Evolutionary conservation across 1,139 yeast species (phyloP).

Genomic region (Trichomonascaceae sp.): DNA sequence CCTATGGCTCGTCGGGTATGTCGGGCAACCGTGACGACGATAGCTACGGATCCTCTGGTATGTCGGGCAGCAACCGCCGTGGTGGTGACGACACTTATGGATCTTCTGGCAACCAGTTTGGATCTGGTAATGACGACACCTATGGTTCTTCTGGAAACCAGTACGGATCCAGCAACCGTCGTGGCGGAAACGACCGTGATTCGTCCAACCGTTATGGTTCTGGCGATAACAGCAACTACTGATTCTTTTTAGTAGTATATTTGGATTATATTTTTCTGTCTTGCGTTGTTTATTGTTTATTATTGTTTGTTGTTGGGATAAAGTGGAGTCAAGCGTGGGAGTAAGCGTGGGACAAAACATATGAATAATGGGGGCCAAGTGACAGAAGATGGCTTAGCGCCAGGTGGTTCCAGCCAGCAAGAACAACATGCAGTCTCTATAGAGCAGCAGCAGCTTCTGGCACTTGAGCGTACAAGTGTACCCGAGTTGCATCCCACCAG

Average conservation of each 20-base stretch:
- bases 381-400: no score
- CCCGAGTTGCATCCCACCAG: no score
- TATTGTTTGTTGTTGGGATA: constrained; percentile 5
- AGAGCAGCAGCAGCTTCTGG: no score
- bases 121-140: constrained; percentile 5
- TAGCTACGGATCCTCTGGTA: constrained; percentile 9
- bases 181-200: constrained; percentile 9
- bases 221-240: constrained; percentile 10
- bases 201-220: no score
- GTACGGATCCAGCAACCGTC: constrained; percentile 9
- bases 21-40: constrained; percentile 5
- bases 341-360: no score
- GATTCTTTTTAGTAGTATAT: constrained; percentile 8
- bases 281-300: background rate
- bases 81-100: constrained; percentile 7
- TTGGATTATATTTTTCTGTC: no score
- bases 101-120: background rate
- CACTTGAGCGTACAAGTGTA: no score
- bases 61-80: background rate
- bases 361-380: no score
- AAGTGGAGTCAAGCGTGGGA: no score
- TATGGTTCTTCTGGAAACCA: constrained; percentile 7
- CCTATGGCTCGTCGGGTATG: constrained; percentile 9
- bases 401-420: no score
- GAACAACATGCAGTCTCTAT: no score